Evolutionary conservation across 2,329 filamentous ascomycete species (phyloP), one percentile per base, ranked within the genome.

Genomic region (Xylaria polymorpha): DNA sequence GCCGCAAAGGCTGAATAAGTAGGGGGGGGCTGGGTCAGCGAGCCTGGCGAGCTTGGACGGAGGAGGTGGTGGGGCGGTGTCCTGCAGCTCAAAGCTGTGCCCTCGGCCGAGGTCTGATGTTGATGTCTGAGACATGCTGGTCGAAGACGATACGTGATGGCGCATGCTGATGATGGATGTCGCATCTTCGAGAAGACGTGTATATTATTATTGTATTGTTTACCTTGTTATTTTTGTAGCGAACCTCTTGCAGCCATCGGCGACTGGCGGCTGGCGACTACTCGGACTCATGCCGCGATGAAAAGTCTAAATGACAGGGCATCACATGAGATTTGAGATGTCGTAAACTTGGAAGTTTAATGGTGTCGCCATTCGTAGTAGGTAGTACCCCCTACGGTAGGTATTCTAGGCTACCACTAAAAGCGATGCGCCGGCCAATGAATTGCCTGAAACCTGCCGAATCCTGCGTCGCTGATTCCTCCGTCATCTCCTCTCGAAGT

Each of bases 1-100:
- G 79, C 76, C 0, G 74, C 72, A 9, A 57, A 72, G 43, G 59
- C 73, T 18, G 72, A 64, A 22, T 37, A 67, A 25, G 72, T 74
- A 44, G 67, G 4, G 15, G 15, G 63, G 46, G 25, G 3, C 25
- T 29, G 25, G 25, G 15, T 69, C 68, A 37, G 50, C 14, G 48
- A 43, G 37, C 44, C 4, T 35, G 35, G n/a, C n/a, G n/a, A n/a
- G n/a, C n/a, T n/a, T n/a, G n/a, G n/a, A n/a, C n/a, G 14, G 9
- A 9, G 53, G 3, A 25, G 14, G 9, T 9, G 48, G 3, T 15
- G 20, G 39, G 25, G 43, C 37, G 37, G 41, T n/a, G 53, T 32
- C 22, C 59, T 15, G 46, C 4, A 20, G 48, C 20, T 39, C 66
- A 20, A 41, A 37, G 37, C 46, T 15, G 12, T 37, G 39, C 22